Evolutionary conservation across 495 filamentous ascomycete genomes (phyloP).

Genomic region (Beverwykella pulmonaria): DNA sequence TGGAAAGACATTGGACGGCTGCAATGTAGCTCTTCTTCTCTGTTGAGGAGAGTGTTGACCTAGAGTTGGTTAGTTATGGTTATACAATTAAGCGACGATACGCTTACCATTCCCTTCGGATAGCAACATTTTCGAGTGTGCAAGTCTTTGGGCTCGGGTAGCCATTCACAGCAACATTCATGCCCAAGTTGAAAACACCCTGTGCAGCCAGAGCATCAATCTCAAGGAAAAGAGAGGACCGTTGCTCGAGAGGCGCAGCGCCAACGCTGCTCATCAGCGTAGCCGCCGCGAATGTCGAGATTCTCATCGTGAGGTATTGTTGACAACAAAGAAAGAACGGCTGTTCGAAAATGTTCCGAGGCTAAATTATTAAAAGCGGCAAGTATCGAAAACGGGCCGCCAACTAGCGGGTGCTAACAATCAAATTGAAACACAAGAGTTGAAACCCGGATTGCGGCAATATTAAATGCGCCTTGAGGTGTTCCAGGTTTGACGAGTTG

Average conservation of each 20-base stretch:
- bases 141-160: slow-evolving; percentile 39
- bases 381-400: neutral
- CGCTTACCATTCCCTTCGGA: slow-evolving; percentile 47
- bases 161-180: slow-evolving; percentile 30
- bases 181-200: slow-evolving; percentile 38
- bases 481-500: neutral
- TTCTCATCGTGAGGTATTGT: slow-evolving; percentile 22
- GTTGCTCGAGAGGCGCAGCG: slow-evolving; percentile 20
- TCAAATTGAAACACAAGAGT: slow-evolving; percentile 32
- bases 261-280: slow-evolving; percentile 20
- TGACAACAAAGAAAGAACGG: neutral
- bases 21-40: slow-evolving; percentile 63
- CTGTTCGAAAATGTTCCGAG: neutral
- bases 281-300: slow-evolving; percentile 15
- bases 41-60: slow-evolving; percentile 51
- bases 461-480: neutral
- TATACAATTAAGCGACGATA: neutral
- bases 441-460: slow-evolving; percentile 20
- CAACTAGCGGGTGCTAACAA: neutral
- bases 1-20: slow-evolving; percentile 66
- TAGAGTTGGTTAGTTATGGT: slow-evolving; percentile 36
- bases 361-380: neutral
- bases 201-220: slow-evolving; percentile 35
- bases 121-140: slow-evolving; percentile 40
- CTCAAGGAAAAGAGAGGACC: slow-evolving; percentile 14